These are phyloP conservation scores for Penicillium fuscoglaucum DNA, from an alignment of 2,329 filamentous ascomycete genomes.

Conservation along the genomic window DNA sequence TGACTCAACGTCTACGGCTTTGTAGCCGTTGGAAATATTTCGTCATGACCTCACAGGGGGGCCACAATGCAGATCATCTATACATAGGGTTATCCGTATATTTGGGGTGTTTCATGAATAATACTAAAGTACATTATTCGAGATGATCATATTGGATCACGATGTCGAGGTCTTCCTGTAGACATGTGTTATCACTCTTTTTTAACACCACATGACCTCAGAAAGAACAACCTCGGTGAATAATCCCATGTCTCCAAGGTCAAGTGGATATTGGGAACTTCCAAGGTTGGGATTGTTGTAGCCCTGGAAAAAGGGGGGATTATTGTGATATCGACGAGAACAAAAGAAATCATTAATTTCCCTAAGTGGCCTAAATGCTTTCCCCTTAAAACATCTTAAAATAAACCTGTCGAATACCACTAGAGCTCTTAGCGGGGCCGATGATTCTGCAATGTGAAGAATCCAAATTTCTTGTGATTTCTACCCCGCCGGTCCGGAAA, in stretches of 20 bases:
- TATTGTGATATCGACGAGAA: neutral
- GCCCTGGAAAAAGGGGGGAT: neutral
- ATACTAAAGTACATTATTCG: neutral
- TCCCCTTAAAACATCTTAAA: neutral
- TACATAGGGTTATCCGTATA: neutral
- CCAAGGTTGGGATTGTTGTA: neutral
- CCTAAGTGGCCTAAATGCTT: too few species aligned
- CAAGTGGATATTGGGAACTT: neutral
- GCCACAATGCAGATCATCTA: neutral
- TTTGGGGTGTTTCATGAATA: neutral
- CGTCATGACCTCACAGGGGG: neutral
- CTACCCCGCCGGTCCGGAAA: slow-evolving; percentile 17
- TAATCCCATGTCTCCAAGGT: neutral
- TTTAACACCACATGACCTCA: neutral
- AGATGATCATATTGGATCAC: neutral
- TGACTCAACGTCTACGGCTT: neutral
- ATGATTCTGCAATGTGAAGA: slow-evolving; percentile 23
- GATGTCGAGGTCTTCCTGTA: neutral
- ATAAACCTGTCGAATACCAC: slow-evolving; percentile 16
- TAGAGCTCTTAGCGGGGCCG: slow-evolving; percentile 19
- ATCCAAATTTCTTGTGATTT: slow-evolving; percentile 11
- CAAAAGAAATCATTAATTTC: neutral
- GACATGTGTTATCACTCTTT: neutral
- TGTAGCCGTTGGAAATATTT: neutral
- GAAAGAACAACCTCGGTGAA: neutral